Evolutionary conservation across 345 rosid genomes (phyloP).

Genomic region (Citrus hindsii): DNA sequence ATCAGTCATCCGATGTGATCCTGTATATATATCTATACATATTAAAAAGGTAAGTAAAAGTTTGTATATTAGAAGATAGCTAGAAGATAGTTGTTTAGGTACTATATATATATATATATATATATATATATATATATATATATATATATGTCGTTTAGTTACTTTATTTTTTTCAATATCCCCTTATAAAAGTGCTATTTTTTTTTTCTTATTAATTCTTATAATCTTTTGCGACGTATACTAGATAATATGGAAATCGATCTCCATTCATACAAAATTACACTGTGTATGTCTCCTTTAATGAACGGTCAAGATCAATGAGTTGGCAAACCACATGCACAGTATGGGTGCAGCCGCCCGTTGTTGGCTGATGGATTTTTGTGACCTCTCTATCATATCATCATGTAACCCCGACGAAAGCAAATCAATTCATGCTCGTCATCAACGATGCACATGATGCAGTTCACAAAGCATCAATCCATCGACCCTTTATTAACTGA

Average conservation of each 20-base stretch:
- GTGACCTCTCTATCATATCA: neutral
- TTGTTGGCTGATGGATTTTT: conserved; percentile 16
- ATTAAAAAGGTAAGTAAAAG: too few relatives aligned
- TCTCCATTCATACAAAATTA: neutral
- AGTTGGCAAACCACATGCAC: conserved; percentile 46
- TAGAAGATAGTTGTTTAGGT: too few relatives aligned
- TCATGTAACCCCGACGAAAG: neutral
- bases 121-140: too few relatives aligned
- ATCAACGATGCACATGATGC: neutral
- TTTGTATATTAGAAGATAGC: too few relatives aligned
- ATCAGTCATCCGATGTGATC: too few relatives aligned
- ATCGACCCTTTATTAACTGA: neutral
- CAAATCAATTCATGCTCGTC: neutral
- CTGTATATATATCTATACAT: too few relatives aligned
- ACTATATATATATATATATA: too few relatives aligned
- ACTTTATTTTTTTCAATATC: too few relatives aligned
- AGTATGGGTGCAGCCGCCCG: conserved; percentile 31
- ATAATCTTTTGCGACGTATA: too few relatives aligned
- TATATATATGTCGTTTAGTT: too few relatives aligned
- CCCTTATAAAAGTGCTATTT: too few relatives aligned
- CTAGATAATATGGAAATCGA: neutral
- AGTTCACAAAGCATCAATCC: neutral
- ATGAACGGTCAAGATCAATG: conserved; percentile 42
- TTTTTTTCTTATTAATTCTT: too few relatives aligned
- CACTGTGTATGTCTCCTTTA: neutral